Conservation (phyloP, 768 basidiomycete species). For the Panellus pusillus region DNA sequence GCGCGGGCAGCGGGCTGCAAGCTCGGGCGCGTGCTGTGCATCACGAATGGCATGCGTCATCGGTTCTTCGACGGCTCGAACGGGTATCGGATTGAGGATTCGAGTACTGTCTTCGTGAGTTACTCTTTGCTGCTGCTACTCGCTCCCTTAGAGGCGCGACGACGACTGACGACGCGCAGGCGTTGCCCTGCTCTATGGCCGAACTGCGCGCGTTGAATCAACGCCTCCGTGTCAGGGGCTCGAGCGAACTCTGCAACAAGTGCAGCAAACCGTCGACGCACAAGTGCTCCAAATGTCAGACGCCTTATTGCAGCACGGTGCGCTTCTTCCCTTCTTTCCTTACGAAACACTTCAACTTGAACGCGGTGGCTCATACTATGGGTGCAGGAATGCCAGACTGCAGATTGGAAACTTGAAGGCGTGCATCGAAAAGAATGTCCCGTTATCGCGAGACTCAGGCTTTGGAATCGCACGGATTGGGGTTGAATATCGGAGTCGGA, state of each 20-base stretch:
- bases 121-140: not conserved
- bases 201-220: conserved; percentile 18
- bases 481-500: conserved; percentile 4
- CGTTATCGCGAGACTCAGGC: conserved; percentile 12
- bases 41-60: conserved; percentile 21
- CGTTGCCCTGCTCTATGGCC: conserved; percentile 14
- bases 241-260: conserved; percentile 18
- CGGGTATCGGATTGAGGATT: conserved; percentile 26
- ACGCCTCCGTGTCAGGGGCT: conserved; percentile 19
- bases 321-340: not conserved
- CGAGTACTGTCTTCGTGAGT: conserved; percentile 11
- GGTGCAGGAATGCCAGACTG: conserved; percentile 20
- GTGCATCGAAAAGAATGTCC: conserved; percentile 19
- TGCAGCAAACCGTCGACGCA: conserved; percentile 18
- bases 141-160: not conserved
- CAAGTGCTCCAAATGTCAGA: conserved; percentile 17
- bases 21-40: conserved; percentile 23
- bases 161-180: not conserved
- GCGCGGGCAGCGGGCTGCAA: conserved; percentile 15
- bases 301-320: conserved; percentile 22
- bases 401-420: conserved; percentile 17
- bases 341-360: not conserved
- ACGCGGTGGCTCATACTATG: not conserved
- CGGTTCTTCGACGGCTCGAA: conserved; percentile 23
- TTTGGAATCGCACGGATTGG: conserved; percentile 27